phyloP scores from a whole-genome alignment of 129 eudicot genomes.

The Artemisia tridentata region DNA sequence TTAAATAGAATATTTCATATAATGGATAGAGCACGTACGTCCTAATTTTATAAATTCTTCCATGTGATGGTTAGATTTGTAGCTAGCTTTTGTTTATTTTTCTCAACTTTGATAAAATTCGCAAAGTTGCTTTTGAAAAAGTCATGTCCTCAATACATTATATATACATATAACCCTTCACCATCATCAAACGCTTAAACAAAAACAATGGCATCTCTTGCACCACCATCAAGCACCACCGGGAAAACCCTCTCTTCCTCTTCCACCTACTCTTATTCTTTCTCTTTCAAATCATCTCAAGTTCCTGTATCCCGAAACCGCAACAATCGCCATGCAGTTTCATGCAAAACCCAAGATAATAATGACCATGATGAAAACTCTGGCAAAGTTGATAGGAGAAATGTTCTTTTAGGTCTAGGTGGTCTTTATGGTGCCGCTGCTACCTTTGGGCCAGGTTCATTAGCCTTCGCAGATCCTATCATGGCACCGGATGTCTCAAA shows the following conservation, averaged over 20 bases:
- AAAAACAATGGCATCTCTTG: slow-evolving; percentile 32
- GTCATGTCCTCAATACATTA: slow-evolving; percentile 26
- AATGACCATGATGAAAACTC: slow-evolving; percentile 14
- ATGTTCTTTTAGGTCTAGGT: slow-evolving; percentile 55
- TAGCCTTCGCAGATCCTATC: slow-evolving; percentile 53
- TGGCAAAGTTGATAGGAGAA: slow-evolving; percentile 50
- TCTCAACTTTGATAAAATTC: slow-evolving; percentile 28
- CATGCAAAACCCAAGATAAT: slow-evolving; percentile 43
- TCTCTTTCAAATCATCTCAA: slow-evolving; percentile 40
- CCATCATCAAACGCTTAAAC: not conserved
- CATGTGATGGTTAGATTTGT: slow-evolving; percentile 4
- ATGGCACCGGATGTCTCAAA: slow-evolving; percentile 51
- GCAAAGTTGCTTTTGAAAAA: slow-evolving; percentile 24
- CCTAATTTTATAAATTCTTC: not conserved
- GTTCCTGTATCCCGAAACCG: slow-evolving; percentile 26
- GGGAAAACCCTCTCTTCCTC: slow-evolving; percentile 28
- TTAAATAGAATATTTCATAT: not conserved
- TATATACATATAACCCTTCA: slow-evolving; percentile 23
- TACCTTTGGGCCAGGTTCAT: slow-evolving; percentile 30
- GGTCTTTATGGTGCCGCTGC: slow-evolving; percentile 57
- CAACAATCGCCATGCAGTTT: slow-evolving; percentile 29
- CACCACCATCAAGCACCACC: slow-evolving; percentile 34
- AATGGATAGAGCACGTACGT: not conserved
- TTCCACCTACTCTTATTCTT: slow-evolving; percentile 25
- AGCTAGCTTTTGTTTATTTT: slow-evolving; percentile 14